phyloP scores from a whole-genome alignment of 352 stramenopile genomes.

The Pythium graminicola region DNA sequence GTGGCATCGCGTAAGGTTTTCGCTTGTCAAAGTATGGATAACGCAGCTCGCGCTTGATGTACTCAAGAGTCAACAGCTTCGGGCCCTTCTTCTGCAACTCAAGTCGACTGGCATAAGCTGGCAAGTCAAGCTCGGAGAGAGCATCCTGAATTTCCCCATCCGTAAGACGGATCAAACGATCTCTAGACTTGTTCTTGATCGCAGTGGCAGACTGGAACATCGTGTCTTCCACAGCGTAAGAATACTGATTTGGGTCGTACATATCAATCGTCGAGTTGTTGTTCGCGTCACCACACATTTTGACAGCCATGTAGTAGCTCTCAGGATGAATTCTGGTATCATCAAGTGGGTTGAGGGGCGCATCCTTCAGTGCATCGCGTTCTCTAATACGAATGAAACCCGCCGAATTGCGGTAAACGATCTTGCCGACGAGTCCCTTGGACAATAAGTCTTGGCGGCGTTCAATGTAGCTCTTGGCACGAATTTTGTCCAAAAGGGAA shows the following conservation, averaged over 20 bases:
- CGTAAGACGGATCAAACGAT: conserved; percentile 21
- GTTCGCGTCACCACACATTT: conserved; percentile 88
- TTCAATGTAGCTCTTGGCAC: conserved; percentile 81
- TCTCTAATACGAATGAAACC: conserved; percentile 86
- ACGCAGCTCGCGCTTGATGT: conserved; percentile 85
- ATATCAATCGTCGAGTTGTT: conserved; percentile 90
- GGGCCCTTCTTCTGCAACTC: conserved; percentile 87
- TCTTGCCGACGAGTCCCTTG: conserved; percentile 75
- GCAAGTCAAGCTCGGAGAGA: conserved; percentile 81
- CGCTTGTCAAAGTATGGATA: conserved; percentile 89
- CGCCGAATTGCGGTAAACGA: conserved; percentile 84
- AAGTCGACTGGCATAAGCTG: conserved; percentile 76
- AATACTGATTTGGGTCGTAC: conserved; percentile 89
- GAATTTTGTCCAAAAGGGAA: conserved; percentile 75
- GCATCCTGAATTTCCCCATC: conserved; percentile 84
- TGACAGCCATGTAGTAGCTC: conserved; percentile 90
- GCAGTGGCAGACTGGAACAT: conserved; percentile 87
- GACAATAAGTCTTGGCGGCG: conserved; percentile 81
- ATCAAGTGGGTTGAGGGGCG: conserved; percentile 79
- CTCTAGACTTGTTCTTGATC: conserved; percentile 34
- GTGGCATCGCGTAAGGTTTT: conserved; percentile 75
- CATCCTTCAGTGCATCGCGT: conserved; percentile 75
- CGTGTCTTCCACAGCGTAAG: conserved; percentile 85
- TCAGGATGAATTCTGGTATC: conserved; percentile 86
- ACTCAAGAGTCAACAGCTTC: conserved; percentile 81